Evolutionary conservation across 2,329 filamentous ascomycete species (phyloP).

Genomic region (Allantophomopsis cytisporea): DNA sequence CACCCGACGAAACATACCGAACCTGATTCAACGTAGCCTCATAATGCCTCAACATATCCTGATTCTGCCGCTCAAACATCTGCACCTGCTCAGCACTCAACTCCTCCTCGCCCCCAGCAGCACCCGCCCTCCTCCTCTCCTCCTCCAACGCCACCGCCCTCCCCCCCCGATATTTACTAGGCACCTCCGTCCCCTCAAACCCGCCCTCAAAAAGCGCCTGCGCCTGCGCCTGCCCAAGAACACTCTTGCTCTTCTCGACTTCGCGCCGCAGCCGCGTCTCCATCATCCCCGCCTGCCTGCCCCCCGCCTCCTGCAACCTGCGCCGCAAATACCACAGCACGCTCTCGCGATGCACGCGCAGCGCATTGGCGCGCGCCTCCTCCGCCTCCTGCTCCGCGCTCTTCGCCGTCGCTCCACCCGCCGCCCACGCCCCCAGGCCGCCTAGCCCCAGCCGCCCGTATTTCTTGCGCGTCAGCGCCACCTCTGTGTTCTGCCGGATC

Average conservation of each 20-base stretch:
- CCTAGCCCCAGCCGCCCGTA: conserved; percentile 48
- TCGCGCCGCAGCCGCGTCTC: conserved; percentile 75
- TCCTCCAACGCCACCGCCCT: conserved; percentile 8
- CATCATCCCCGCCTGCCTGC: conserved; percentile 82
- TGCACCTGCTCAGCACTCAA: conserved; percentile 79
- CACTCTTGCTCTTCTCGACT: conserved; percentile 78
- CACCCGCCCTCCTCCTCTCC: conserved; percentile 11
- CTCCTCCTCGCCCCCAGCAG: conserved; percentile 25
- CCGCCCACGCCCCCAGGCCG: conserved; percentile 47
- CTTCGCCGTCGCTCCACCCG: conserved; percentile 46
- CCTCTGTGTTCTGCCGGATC: conserved; percentile 63
- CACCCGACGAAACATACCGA: conserved; percentile 43
- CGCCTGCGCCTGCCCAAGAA: conserved; percentile 55
- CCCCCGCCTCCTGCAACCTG: conserved; percentile 61
- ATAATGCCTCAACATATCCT: conserved; percentile 85
- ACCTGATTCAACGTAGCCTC: conserved; percentile 92
- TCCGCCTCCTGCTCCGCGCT: conserved; percentile 56
- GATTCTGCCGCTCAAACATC: conserved; percentile 86
- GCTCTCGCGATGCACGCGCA: conserved; percentile 63
- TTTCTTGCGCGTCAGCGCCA: conserved; percentile 58
- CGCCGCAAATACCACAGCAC: conserved; percentile 73
- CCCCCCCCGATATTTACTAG: conserved; percentile 4
- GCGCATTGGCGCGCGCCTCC: conserved; percentile 53
- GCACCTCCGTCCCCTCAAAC: conserved; percentile 6
- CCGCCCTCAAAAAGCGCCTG: conserved; percentile 10